Evolutionary conservation across 306 rosid genomes (phyloP).

Genomic region (Alnus rubra): DNA sequence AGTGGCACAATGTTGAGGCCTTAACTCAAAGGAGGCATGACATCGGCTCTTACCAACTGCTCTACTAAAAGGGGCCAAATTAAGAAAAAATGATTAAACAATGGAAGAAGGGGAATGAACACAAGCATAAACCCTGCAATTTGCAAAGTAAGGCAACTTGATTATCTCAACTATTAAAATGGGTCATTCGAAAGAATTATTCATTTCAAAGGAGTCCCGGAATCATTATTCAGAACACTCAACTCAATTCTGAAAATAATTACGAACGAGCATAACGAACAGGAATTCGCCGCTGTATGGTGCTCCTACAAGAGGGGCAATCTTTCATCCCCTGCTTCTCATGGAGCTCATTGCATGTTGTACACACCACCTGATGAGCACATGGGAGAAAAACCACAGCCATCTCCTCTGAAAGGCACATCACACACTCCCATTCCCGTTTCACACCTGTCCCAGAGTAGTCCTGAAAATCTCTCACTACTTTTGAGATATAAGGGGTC

Average conservation of each 20-base stretch:
- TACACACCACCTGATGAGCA: slow-evolving; percentile 95
- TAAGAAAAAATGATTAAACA: not conserved
- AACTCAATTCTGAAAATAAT: slow-evolving; percentile 33
- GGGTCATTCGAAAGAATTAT: slow-evolving; percentile 52
- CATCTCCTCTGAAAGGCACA: slow-evolving; percentile 97
- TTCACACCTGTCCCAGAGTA: slow-evolving; percentile 60
- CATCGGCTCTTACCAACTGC: not conserved
- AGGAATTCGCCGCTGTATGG: slow-evolving; percentile 78
- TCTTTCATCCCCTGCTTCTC: slow-evolving; percentile 95
- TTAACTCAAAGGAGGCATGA: not conserved
- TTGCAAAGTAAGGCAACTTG: slow-evolving; percentile 36
- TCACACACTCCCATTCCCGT: slow-evolving; percentile 92
- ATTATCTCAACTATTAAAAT: slow-evolving; percentile 37
- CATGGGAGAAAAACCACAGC: slow-evolving; percentile 89
- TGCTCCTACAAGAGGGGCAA: slow-evolving; percentile 93
- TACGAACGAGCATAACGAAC: slow-evolving; percentile 63
- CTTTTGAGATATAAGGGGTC: slow-evolving; percentile 41
- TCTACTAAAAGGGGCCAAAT: not conserved
- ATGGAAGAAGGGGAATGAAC: slow-evolving; percentile 12
- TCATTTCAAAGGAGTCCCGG: slow-evolving; percentile 51
- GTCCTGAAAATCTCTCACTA: slow-evolving; percentile 40
- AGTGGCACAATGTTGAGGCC: too few species aligned
- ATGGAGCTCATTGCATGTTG: slow-evolving; percentile 89
- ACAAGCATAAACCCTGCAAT: slow-evolving; percentile 28
- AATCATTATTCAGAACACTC: slow-evolving; percentile 61